Evolutionary conservation across 1,284 basidiomycete species (phyloP), one percentile per base, ranked within the genome.

Genomic region (Schizophyllum commune): DNA sequence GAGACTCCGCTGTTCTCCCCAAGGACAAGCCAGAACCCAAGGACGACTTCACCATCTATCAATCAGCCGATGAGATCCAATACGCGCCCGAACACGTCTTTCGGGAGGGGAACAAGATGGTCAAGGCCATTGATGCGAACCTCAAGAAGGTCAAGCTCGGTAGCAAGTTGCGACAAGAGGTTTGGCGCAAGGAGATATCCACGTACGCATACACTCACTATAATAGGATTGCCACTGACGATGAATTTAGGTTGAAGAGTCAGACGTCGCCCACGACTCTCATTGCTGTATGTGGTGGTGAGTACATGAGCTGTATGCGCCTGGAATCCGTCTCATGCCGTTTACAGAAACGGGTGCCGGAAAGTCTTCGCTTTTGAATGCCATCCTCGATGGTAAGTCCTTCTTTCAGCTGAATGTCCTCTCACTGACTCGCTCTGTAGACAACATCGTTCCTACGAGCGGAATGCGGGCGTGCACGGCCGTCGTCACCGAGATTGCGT

Each of bases 381-480:
- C 83, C 1, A 73, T 86, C 53, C 72, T 86, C 13, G 82, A 84
- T 64, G 82, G 83, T 83, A 67, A 52, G 71, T 32, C 33, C 34
- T 8, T 52, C 52, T n/a, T 54, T 58, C 19, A 55, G 39, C 54
- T 54, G 19, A 60, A 20, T 21, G n/a, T 6, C 56, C 33, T 56
- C 54, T 59, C 22, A 32, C 53, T 68, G 13, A 66, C 22, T 27
- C 27, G 55, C 33, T 57, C 19, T 60, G 11, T 60, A 84, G 83
- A 84, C 66, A 84, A 82, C 63, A 78, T 86, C 59, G 83, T 86
- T 17, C 84, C 84, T 1, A 85, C 84, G 7, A 84, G 81, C 63
- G 83, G 83, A 17, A 84, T 85, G 83, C 75, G 82, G 66, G 84
- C 85, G n/a, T 86, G 84, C 64, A 86, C 83, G 4, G 83, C 84